Percentiles rank a stretch among this genome's conserved stretches.
Conservation (phyloP, 192 early-diverging fungal species). For the Podila epigama region DNA sequence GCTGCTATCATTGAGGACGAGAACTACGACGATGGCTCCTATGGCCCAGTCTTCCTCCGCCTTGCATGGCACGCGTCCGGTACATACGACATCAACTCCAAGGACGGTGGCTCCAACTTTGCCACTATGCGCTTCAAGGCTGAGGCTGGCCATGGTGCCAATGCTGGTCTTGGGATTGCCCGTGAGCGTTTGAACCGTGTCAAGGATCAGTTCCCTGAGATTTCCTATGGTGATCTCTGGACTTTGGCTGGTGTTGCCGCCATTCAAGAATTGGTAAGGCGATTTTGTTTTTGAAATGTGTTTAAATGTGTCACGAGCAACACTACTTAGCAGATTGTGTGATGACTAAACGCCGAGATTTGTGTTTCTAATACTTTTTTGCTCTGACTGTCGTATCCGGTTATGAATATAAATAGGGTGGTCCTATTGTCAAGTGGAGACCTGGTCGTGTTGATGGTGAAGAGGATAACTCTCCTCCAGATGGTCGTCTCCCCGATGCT, state of each 20-base stretch:
- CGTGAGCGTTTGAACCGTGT: slow-evolving; percentile 74
- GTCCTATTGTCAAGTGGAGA: slow-evolving; percentile 78
- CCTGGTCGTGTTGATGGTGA: slow-evolving; percentile 66
- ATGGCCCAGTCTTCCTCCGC: slow-evolving; percentile 80
- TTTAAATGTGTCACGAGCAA: too few relatives aligned
- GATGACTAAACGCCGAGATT: too few relatives aligned
- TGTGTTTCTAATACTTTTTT: too few relatives aligned
- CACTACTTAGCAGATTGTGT: too few relatives aligned
- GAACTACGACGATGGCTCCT: slow-evolving; percentile 82
- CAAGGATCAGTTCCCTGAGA: slow-evolving; percentile 82
- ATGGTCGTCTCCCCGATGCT: slow-evolving; percentile 84
- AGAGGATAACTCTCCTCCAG: slow-evolving; percentile 62
- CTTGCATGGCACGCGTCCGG: slow-evolving; percentile 89
- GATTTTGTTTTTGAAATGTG: neutral
- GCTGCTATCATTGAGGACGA: slow-evolving; percentile 77
- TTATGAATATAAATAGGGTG: slow-evolving; percentile 54
- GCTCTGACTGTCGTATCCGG: neutral
- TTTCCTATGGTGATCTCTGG: slow-evolving; percentile 88
- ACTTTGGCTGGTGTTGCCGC: slow-evolving; percentile 80
- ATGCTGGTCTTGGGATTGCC: slow-evolving; percentile 76
- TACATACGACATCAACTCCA: slow-evolving; percentile 72
- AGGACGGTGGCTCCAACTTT: slow-evolving; percentile 77
- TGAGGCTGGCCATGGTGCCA: slow-evolving; percentile 76
- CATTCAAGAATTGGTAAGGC: slow-evolving; percentile 70
- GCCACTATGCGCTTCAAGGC: slow-evolving; percentile 79